A percentile compares a stretch with the other conserved stretches of the same genome.
phyloP scores from a whole-genome alignment of 2,329 filamentous ascomycete species.

The Epichloe baconii region DNA sequence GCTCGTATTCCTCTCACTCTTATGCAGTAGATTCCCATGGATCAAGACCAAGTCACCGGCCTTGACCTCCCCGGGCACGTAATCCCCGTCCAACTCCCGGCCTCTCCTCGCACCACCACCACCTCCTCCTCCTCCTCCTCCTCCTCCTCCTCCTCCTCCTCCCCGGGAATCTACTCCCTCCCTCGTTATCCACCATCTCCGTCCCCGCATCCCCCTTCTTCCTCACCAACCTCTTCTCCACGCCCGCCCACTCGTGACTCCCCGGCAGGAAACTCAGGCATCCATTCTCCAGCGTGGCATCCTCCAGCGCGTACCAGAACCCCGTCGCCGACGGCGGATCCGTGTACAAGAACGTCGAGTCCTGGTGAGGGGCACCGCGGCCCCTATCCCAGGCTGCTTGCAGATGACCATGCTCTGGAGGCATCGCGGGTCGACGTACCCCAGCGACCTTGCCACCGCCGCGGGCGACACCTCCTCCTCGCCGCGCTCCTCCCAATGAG shows the following conservation, averaged over 20 bases:
- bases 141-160: slow-evolving; percentile 18
- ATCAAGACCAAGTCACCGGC: slow-evolving; percentile 85
- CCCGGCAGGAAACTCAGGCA: slow-evolving; percentile 79
- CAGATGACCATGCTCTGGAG: slow-evolving; percentile 97
- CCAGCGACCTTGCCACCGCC: slow-evolving; percentile 56
- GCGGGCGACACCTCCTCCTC: slow-evolving; percentile 28
- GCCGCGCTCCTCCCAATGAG: slow-evolving; percentile 32
- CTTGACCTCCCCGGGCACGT: slow-evolving; percentile 76
- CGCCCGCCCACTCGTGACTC: slow-evolving; percentile 60
- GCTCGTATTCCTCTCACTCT: slow-evolving; percentile 87
- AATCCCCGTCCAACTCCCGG: slow-evolving; percentile 34
- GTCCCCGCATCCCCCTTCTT: slow-evolving; percentile 40
- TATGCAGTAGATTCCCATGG: slow-evolving; percentile 89
- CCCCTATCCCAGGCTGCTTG: slow-evolving; percentile 97
- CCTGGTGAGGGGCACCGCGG: slow-evolving; percentile 86
- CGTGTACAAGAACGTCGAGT: slow-evolving; percentile 87
- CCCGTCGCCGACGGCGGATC: slow-evolving; percentile 79
- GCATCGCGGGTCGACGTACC: slow-evolving; percentile 61
- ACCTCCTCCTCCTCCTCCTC: slow-evolving; percentile 18
- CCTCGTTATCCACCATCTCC: slow-evolving; percentile 58
- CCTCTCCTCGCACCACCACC: slow-evolving; percentile 18
- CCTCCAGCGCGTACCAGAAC: slow-evolving; percentile 96
- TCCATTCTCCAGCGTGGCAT: slow-evolving; percentile 75
- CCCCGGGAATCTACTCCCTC: slow-evolving; percentile 40
- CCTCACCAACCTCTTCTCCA: slow-evolving; percentile 65